phyloP scores from a whole-genome alignment of 495 filamentous ascomycete genomes.

The Aspergillus hancockii region DNA sequence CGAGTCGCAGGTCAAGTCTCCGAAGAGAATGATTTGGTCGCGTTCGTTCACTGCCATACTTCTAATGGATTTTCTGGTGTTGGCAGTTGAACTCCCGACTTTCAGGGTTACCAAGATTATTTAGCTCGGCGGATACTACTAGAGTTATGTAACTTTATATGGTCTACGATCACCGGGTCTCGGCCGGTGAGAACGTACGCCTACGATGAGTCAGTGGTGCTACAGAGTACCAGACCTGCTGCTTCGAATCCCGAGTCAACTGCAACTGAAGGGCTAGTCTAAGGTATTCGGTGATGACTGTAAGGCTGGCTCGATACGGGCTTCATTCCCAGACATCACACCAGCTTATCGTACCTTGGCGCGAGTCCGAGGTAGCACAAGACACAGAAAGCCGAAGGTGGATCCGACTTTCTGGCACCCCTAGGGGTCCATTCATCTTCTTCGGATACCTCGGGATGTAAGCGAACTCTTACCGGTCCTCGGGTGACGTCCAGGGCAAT shows the following conservation, averaged over 20 bases:
- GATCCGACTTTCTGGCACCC: not conserved
- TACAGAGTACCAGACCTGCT: not conserved
- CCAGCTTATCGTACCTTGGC: not conserved
- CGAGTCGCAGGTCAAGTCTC: not conserved
- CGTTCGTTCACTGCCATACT: not conserved
- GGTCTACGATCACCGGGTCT: not conserved
- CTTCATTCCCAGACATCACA: not conserved
- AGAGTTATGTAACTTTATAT: not conserved
- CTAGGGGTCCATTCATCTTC: too few species aligned
- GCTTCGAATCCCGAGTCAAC: not conserved
- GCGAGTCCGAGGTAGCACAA: not conserved
- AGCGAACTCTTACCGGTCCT: not conserved
- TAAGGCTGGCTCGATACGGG: not conserved
- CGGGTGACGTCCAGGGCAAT: not conserved
- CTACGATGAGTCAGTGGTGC: not conserved
- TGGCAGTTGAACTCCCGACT: not conserved
- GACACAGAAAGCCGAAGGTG: not conserved
- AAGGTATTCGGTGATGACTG: not conserved
- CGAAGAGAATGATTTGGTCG: not conserved
- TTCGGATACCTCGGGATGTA: conserved; percentile 1
- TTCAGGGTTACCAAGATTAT: not conserved
- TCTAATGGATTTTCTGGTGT: not conserved
- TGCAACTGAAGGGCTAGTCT: not conserved
- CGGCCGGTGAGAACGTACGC: not conserved
- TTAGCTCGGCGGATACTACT: not conserved